These are phyloP conservation scores for Thecaphora thlaspeos DNA, from an alignment of 1,284 basidiomycete species.

Conservation along the genomic window DNA sequence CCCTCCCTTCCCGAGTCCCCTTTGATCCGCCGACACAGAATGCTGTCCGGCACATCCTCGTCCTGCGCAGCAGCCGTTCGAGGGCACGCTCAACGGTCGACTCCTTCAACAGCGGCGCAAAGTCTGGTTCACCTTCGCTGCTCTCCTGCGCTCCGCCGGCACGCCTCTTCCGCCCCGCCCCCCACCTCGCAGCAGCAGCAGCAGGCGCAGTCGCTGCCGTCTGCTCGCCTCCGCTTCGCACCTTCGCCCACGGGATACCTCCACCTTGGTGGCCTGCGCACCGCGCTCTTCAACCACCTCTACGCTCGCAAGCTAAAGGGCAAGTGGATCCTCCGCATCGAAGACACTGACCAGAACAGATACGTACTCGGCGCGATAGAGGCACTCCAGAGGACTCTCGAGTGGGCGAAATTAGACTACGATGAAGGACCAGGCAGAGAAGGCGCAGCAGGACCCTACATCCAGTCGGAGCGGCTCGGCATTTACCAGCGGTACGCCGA, in stretches of 20 bases:
- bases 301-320: slow-evolving; percentile 77
- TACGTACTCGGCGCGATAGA: slow-evolving; percentile 79
- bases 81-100: too few species aligned
- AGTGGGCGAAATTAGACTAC: slow-evolving; percentile 90
- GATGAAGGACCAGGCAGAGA: slow-evolving; percentile 71
- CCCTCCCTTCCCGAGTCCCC: too few species aligned
- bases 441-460: slow-evolving; percentile 57
- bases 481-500: slow-evolving; percentile 75
- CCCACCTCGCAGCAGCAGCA: too few species aligned
- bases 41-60: too few species aligned
- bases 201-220: too few species aligned
- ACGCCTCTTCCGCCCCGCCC: too few species aligned
- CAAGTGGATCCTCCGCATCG: slow-evolving; percentile 85
- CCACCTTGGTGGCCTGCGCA: slow-evolving; percentile 93
- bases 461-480: slow-evolving; percentile 80
- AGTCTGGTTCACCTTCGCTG: too few species aligned
- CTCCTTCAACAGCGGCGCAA: too few species aligned
- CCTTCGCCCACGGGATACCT: slow-evolving; percentile 93
- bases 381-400: slow-evolving; percentile 71
- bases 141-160: too few species aligned
- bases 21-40: too few species aligned
- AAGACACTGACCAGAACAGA: slow-evolving; percentile 76
- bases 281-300: slow-evolving; percentile 89
- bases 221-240: slow-evolving; percentile 77
- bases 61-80: too few species aligned